A percentile compares a stretch with the other conserved stretches of the same genome.
Conservation (phyloP, 1,284 basidiomycete genomes). For the Malassezia cuniculi region DNA sequence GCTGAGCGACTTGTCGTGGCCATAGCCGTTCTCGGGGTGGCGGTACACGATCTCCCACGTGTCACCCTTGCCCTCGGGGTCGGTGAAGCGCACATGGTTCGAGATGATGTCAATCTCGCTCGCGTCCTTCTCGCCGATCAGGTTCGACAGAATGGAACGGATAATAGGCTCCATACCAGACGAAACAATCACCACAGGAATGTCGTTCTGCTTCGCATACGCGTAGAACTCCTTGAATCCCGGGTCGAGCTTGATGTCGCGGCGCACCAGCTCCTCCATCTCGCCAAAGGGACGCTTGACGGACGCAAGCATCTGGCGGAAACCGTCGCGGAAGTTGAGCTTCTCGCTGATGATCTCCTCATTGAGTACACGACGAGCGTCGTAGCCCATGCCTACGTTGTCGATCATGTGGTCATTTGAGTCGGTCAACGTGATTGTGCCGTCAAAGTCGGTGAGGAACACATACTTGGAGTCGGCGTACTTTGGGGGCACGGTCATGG, state of each 20-base stretch:
- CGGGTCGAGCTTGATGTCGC: constrained; percentile 41
- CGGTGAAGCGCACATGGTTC: constrained; percentile 43
- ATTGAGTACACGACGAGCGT: constrained; percentile 43
- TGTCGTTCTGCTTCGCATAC: constrained; percentile 38
- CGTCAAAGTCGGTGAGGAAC: constrained; percentile 44
- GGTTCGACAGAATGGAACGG: constrained; percentile 40
- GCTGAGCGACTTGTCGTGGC: constrained; percentile 42
- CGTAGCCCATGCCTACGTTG: constrained; percentile 43
- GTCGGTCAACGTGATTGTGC: constrained; percentile 38
- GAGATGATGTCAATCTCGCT: constrained; percentile 42
- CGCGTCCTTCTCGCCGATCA: constrained; percentile 43
- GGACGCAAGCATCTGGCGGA: constrained; percentile 40
- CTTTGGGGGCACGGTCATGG: constrained; percentile 16
- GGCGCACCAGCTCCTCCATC: constrained; percentile 40
- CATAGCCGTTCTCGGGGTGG: constrained; percentile 42
- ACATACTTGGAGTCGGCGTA: constrained; percentile 39
- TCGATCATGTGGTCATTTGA: constrained; percentile 46
- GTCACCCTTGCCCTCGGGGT: constrained; percentile 33
- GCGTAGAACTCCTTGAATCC: constrained; percentile 45
- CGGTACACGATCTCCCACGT: constrained; percentile 43
- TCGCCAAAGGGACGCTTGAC: constrained; percentile 37
- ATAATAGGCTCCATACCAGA: constrained; percentile 44
- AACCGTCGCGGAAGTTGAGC: constrained; percentile 39
- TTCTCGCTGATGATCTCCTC: constrained; percentile 41
- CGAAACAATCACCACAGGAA: constrained; percentile 43